These are phyloP conservation scores for Cercospora janseana DNA, from an alignment of 2,329 filamentous ascomycete genomes.

Conservation along the genomic window DNA sequence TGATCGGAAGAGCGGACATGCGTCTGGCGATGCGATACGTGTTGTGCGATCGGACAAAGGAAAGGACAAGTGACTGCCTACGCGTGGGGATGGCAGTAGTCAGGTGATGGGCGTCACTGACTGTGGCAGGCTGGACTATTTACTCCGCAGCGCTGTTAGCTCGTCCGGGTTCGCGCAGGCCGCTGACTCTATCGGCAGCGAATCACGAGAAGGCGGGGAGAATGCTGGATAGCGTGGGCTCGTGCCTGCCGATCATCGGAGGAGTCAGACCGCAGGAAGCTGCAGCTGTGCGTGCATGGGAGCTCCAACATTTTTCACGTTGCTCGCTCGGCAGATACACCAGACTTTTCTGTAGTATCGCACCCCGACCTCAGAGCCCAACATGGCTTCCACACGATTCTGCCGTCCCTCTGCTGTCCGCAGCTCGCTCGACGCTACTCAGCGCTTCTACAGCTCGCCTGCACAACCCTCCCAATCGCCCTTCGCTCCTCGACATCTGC, in stretches of 20 bases:
- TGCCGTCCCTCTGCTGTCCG: conserved; percentile 25
- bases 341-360: not conserved
- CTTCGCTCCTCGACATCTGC: conserved; percentile 75
- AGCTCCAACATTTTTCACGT: too few relatives aligned
- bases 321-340: not conserved
- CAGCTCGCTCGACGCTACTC: not conserved
- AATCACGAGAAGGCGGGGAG: conserved; percentile 9
- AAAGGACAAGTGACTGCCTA: not conserved
- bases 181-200: too few relatives aligned
- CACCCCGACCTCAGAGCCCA: conserved; percentile 5
- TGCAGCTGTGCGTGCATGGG: not conserved
- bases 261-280: not conserved
- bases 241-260: not conserved
- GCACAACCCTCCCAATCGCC: conserved; percentile 49
- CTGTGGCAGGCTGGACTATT: too few relatives aligned
- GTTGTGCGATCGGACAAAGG: not conserved
- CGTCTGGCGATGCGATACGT: not conserved
- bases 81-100: conserved; percentile 1
- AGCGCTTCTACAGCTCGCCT: conserved; percentile 34
- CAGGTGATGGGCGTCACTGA: conserved; percentile 8
- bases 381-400: conserved; percentile 28
- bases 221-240: not conserved
- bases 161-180: not conserved
- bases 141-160: too few relatives aligned
- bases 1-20: not conserved